phyloP scores from a whole-genome alignment of 257 asterid genomes.

The Lithospermum erythrorhizon region DNA sequence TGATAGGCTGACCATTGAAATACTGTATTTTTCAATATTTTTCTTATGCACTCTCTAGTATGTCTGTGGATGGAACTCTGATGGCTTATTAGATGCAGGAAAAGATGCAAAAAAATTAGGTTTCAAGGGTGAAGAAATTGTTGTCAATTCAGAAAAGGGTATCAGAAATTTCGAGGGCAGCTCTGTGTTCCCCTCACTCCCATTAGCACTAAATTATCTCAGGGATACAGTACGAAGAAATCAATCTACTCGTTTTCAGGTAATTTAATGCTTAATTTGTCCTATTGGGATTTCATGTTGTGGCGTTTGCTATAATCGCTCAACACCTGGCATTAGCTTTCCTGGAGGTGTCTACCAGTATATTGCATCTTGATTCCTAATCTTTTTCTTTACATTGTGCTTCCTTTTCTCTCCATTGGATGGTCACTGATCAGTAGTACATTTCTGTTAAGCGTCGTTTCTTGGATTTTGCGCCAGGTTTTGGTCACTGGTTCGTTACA shows the following conservation, averaged over 20 bases:
- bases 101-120: slow-evolving; percentile 36
- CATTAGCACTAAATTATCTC: slow-evolving; percentile 67
- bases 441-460: background rate
- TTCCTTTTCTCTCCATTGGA: background rate
- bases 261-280: slow-evolving; percentile 11
- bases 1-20: background rate
- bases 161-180: slow-evolving; percentile 36
- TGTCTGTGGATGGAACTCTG: background rate
- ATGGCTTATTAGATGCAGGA: slow-evolving; percentile 27
- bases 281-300: background rate
- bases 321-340: too few species aligned
- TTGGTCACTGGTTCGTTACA: slow-evolving; percentile 76
- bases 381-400: too few species aligned
- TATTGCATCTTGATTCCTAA: too few species aligned
- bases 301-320: background rate
- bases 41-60: background rate
- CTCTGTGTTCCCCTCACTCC: slow-evolving; percentile 60
- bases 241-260: slow-evolving; percentile 60
- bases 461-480: slow-evolving; percentile 31
- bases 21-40: background rate
- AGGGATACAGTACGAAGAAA: slow-evolving; percentile 41
- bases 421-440: background rate
- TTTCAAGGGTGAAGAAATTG: slow-evolving; percentile 26
- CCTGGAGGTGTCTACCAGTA: too few species aligned
- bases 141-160: slow-evolving; percentile 31